Base-by-base conservation (phyloP, 2,329 filamentous ascomycete species). In the Penicillium sp. region DNA sequence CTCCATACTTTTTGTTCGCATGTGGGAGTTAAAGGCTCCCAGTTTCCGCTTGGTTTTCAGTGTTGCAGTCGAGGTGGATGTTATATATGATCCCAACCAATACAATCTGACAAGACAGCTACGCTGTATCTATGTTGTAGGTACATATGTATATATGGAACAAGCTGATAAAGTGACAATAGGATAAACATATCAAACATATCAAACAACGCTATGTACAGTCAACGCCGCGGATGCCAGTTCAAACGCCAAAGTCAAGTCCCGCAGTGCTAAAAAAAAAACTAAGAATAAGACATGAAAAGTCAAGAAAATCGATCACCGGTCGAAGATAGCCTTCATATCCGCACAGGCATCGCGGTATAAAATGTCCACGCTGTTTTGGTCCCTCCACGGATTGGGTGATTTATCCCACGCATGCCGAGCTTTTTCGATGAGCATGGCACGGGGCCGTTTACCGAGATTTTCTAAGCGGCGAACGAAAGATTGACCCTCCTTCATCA, bases 401-500 rank as follows among this genome's bases (percentile, higher is more conserved):
- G 72, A 75, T 63, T 81, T 80, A 61, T 81, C 79, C 77, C 77
- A 81, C 10, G 69, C 79, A 66, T 81, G 79, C n/a, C 66, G 66
- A n/a, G 71, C 77, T 53, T 72, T 75, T 50, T 78, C 74, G 43
- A 81, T 77, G 68, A 79, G 75, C 71, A 77, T 79, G 48, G 72
- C 71, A 21, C 76, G 73, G 5, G 80, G 75, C 6, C 71, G 72
- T 60, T 81, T 81, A 23, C 77, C 75, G 48, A 80, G 66, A 1
- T 59, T 57, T 37, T 79, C 68, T 35, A 81, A 62, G 13, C 75
- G 71, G 13, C 75, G 70, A 45, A 77, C 73, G 53, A 81, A 80
- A 1, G 63, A 59, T 60, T 79, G 74, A 6, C 83, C 85, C 68
- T 88, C 85, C 15, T 81, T 80, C n/a, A 86, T 76, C 15, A 88